phyloP scores from a whole-genome alignment of 257 asterid species.

The Jacaranda mimosifolia region DNA sequence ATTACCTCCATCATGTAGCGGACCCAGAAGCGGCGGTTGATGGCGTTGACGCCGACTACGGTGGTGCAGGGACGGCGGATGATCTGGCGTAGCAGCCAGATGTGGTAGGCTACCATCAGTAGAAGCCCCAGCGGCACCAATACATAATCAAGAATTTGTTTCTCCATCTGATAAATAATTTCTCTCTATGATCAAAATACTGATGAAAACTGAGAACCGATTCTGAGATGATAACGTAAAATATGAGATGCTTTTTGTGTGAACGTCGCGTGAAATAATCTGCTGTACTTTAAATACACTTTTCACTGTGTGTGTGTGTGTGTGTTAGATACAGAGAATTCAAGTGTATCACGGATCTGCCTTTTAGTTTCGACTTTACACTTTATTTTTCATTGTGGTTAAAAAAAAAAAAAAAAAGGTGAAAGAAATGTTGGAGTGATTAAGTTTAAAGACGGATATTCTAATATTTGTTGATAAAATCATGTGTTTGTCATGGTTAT shows the following conservation, averaged over 20 bases:
- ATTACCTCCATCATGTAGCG: conserved; percentile 92
- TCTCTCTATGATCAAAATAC: no score
- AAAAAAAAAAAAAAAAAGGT: no score
- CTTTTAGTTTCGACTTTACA: no score
- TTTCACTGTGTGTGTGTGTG: not conserved
- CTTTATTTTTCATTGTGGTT: no score
- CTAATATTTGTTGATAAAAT: no score
- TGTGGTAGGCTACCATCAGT: conserved; percentile 69
- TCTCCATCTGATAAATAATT: conserved; percentile 49
- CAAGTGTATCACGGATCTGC: conserved; percentile 42
- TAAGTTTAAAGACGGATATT: no score
- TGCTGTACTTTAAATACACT: conserved; percentile 8
- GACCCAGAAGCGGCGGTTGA: conserved; percentile 94
- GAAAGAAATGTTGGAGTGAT: no score
- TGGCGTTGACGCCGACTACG: conserved; percentile 86
- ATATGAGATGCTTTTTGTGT: no score
- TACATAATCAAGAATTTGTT: conserved; percentile 63
- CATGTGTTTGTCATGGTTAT: no score
- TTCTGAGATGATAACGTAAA: no score
- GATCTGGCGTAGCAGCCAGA: conserved; percentile 79
- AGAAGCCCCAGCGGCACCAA: conserved; percentile 77
- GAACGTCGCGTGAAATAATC: not conserved
- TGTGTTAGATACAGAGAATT: not conserved
- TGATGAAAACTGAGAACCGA: no score
- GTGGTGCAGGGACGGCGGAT: conserved; percentile 70